Base-by-base conservation (phyloP, 495 filamentous ascomycete genomes). In the Aspergillus avenaceus region DNA sequence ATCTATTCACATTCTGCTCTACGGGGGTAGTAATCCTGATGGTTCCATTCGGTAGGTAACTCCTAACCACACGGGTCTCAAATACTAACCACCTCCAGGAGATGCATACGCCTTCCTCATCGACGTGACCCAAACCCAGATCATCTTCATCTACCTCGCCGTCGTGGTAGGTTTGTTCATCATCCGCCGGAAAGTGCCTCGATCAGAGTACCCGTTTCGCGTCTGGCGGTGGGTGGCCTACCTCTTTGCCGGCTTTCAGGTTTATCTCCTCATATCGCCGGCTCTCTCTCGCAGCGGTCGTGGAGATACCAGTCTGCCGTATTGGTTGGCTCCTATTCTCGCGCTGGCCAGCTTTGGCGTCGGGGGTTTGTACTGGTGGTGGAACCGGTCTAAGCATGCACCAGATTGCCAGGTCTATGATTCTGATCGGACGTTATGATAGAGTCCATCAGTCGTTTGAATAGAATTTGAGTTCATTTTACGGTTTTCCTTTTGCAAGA, bases 81-180 rank as follows among this genome's bases (percentile, higher is more conserved):
- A 21, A 42, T 25, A 19, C 40, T 42, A 26, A 42, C 19, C 9
- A 13, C n/a, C n/a, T 18, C 1, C 14, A 46, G 44, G 44, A 8
- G 44, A 46, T 14, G 31, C 44, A 2, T 46, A 46, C n/a, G 31
- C 19, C 19, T 46, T 46, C n/a, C n/a, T 46, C 18, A 8, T 45
- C 21, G 40, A 41, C 12, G 47, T 34, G 3, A 24, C 21, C 45
- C 49, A 50, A 16, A 19, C 34, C 13, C 19, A 24, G n/a, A 25
- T 47, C n/a, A 16, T 23, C 19, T 19, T 34, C 21, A 21, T 42
- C 41, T 45, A 46, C 19, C 29, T 29, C 7, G 21, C 40, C 19
- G 13, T 56, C 16, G 41, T 25, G 23, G 29, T 44, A 24, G 42
- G 45, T 14, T 32, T 55, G 13, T 49, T 49, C 26, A 34, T 50